Base-by-base conservation (phyloP, 345 rosid genomes). In the Passiflora organensis region DNA sequence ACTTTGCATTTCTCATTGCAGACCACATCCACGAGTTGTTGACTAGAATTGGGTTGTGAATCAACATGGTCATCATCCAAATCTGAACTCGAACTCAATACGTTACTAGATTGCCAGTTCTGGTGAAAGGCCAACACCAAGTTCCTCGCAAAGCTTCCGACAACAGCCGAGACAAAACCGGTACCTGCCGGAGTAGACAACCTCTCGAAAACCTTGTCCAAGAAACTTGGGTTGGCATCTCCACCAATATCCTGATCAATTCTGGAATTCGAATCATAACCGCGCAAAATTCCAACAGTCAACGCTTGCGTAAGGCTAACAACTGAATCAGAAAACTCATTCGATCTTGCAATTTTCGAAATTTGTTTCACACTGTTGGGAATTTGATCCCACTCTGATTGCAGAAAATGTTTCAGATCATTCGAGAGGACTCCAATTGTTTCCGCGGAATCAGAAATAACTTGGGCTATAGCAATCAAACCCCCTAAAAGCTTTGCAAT, bases 91-190 rank as follows among this genome's bases (percentile, higher is more conserved):
- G 56, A 63, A 48, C 60, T 43, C 50, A 48, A 6, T 8, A 32
- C 45, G 43, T 24, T 4, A 36, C 58, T 25, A 32, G 73, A 49
- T 15, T 15, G 8, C 2, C 47, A 63, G 14, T 51, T 64, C 0
- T 65, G 51, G 57, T 20, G 77, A 45, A 68, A 56, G 10, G 78
- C 87, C 69, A 79, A 53, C 48, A 76, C 86, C 66, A 87, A 60
- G 75, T 79, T 85, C 56, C 81, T 83, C 3, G 97, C 96, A 49
- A 91, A 85, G 72, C 86, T 85, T 46, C 95, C 96, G 21, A 80
- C 89, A 39, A 87, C 77, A 14, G 71, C 80, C n/a, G 89, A 87
- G 32, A 79, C 96, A 23, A 91, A 82, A 66, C 85, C 87, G 16
- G 84, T 71, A 42, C 91, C 96, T 20, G 87, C 68, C 13, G 81